These are phyloP conservation scores for Davidsoniella virescens DNA, from an alignment of 2,329 filamentous ascomycete species.

Conservation along the genomic window DNA sequence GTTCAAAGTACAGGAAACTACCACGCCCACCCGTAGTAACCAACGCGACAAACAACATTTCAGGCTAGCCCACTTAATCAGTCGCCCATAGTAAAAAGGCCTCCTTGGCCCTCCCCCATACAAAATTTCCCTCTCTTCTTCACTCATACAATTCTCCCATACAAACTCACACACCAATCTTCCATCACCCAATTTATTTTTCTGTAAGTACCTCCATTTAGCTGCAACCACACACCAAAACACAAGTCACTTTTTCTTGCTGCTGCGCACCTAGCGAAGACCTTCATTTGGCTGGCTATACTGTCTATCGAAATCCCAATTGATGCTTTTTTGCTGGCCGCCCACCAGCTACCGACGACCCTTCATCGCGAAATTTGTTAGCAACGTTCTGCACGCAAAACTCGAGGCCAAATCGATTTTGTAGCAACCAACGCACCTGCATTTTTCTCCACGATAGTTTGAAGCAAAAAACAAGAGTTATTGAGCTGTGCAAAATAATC, in stretches of 20 bases:
- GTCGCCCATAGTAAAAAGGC: conserved; percentile 50
- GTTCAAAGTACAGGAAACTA: conserved; percentile 14
- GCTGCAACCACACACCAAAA: conserved; percentile 16
- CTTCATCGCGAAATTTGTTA: too few relatives aligned
- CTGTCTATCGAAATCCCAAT: conserved; percentile 4
- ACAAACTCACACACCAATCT: conserved; percentile 36
- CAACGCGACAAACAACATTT: conserved; percentile 11
- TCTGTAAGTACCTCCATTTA: conserved; percentile 36
- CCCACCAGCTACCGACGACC: conserved; percentile 17
- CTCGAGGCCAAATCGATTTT: too few relatives aligned
- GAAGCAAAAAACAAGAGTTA: too few relatives aligned
- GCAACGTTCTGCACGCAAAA: too few relatives aligned
- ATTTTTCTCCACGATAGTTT: too few relatives aligned
- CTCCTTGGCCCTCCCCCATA: conserved; percentile 38
- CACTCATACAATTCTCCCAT: conserved; percentile 46
- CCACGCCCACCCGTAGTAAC: conserved; percentile 4
- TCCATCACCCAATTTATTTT: conserved; percentile 19
- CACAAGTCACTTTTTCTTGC: conserved; percentile 17
- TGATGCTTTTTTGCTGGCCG: neutral
- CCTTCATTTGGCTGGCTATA: neutral
- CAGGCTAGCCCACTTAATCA: conserved; percentile 33
- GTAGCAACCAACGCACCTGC: too few relatives aligned
- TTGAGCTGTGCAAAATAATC: too few relatives aligned
- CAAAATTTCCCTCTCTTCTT: conserved; percentile 38
- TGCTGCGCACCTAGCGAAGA: neutral